Evolutionary conservation across 805 yeast species (phyloP).

Genomic region (Myxozyma neotropica): DNA sequence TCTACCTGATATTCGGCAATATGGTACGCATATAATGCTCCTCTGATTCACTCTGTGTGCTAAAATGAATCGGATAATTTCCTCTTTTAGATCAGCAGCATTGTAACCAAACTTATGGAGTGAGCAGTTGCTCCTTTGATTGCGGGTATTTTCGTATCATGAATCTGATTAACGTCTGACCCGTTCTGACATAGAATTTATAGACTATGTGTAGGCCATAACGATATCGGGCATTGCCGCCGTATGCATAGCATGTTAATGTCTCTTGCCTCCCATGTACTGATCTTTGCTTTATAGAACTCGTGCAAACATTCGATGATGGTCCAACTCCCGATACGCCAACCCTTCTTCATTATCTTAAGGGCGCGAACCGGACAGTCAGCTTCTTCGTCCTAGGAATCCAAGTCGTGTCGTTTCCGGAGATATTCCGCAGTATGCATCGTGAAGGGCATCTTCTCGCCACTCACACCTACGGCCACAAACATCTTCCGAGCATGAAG

Average conservation of each 20-base stretch:
- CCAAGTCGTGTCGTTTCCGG: conserved; percentile 76
- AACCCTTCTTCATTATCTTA: conserved; percentile 56
- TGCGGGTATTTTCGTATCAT: conserved; percentile 14
- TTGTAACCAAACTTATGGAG: conserved; percentile 7
- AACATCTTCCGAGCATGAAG: conserved; percentile 71
- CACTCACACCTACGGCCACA: conserved; percentile 91
- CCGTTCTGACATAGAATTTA: no score
- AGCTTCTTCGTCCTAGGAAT: conserved; percentile 88
- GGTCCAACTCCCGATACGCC: conserved; percentile 82
- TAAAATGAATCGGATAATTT: no score
- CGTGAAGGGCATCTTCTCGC: conserved; percentile 76
- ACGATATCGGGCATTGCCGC: conserved; percentile 24
- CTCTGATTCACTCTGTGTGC: no score
- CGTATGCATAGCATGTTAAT: conserved; percentile 20
- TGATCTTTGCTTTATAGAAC: no score
- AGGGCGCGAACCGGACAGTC: conserved; percentile 48
- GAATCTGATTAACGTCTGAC: neutral
- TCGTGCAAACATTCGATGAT: conserved; percentile 92
- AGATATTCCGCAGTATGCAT: conserved; percentile 61
- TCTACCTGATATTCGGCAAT: conserved; percentile 13
- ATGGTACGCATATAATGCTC: conserved; percentile 17
- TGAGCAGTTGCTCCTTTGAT: conserved; percentile 24
- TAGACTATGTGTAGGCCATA: conserved; percentile 23
- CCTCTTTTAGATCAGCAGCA: conserved; percentile 28
- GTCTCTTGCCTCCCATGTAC: no score